Evolutionary conservation across 176 grass and related monocot genomes (phyloP).

Genomic region (barley (Hordeum vulgare)): DNA sequence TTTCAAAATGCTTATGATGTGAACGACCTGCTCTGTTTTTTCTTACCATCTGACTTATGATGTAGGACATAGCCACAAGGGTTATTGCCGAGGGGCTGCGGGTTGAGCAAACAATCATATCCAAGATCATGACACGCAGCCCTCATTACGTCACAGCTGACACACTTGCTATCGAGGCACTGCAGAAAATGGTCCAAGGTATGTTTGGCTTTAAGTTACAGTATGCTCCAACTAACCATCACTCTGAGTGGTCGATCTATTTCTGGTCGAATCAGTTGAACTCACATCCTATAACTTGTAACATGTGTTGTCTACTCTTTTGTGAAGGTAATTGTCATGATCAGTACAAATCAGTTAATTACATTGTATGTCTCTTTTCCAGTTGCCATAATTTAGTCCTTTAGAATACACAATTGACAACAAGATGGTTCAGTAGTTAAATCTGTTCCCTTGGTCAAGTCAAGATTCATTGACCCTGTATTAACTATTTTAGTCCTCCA

Average conservation of each 20-base stretch:
- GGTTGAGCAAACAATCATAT: conserved; percentile 74
- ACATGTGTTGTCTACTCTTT: conserved; percentile 2
- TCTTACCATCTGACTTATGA: background rate
- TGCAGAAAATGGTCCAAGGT: conserved; percentile 99
- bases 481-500: background rate
- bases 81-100: conserved; percentile 79
- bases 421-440: background rate
- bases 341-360: background rate
- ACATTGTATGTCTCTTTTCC: background rate
- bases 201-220: background rate
- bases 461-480: background rate
- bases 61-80: conserved; percentile 83
- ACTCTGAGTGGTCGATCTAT: background rate
- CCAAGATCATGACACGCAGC: conserved; percentile 93
- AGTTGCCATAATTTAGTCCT: background rate
- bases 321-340: background rate
- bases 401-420: background rate
- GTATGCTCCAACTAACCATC: background rate
- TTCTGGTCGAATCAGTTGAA: background rate
- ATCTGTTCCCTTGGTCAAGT: background rate
- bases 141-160: conserved; percentile 67
- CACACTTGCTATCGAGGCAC: conserved; percentile 72
- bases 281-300: background rate
- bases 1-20: background rate
- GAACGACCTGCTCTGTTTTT: background rate